Conservation (phyloP, 768 basidiomycete species). For the Rhodotorula graminis region DNA sequence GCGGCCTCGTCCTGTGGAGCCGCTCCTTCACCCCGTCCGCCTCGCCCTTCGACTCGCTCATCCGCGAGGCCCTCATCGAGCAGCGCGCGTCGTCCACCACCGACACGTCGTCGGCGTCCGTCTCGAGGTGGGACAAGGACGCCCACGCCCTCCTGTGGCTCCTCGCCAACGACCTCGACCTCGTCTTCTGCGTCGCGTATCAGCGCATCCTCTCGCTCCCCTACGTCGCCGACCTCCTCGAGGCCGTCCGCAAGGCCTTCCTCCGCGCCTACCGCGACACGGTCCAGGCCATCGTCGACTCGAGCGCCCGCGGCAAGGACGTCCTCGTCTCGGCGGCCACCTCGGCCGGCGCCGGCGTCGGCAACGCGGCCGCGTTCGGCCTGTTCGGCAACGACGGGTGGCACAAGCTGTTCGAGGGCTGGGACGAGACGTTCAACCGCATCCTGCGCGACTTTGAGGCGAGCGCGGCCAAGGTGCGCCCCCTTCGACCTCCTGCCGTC, state of each 20-base stretch:
- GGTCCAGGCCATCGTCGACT: constrained; percentile 74
- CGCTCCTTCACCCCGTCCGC: constrained; percentile 85
- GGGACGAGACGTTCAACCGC: constrained; percentile 76
- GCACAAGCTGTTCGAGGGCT: constrained; percentile 53
- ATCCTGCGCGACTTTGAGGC: constrained; percentile 68
- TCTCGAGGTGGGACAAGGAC: constrained; percentile 69
- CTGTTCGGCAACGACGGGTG: constrained; percentile 7
- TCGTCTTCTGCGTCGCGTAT: constrained; percentile 97
- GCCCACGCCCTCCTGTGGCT: constrained; percentile 93
- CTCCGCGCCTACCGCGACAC: constrained; percentile 80
- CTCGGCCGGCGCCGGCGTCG: not conserved
- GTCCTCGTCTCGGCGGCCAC: constrained; percentile 25
- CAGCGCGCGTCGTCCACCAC: constrained; percentile 52
- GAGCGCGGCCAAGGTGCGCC: constrained; percentile 55
- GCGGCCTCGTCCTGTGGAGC: constrained; percentile 90
- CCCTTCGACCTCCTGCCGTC: not conserved
- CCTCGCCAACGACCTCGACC: constrained; percentile 86
- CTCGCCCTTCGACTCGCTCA: constrained; percentile 76
- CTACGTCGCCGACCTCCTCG: constrained; percentile 83
- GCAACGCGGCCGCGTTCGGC: not conserved
- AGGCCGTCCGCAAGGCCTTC: constrained; percentile 74
- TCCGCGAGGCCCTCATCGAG: constrained; percentile 86
- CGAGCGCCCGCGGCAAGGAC: constrained; percentile 50
- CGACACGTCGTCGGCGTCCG: constrained; percentile 5
- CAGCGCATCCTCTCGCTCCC: constrained; percentile 91